phyloP scores from a whole-genome alignment of 1,139 yeast species.

The Blastobotrys illinoisensis region DNA sequence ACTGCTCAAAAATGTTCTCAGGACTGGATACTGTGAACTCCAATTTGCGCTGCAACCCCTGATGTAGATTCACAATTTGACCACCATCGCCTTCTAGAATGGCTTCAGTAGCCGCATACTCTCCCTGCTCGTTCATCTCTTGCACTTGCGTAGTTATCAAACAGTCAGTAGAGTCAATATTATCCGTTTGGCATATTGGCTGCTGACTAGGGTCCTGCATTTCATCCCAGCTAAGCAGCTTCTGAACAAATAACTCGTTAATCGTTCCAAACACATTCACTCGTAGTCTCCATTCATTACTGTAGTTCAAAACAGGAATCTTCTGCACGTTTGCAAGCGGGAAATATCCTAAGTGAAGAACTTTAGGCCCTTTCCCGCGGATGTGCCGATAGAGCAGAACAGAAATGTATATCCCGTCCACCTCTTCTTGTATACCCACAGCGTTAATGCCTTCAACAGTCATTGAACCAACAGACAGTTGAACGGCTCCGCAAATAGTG shows the following conservation, averaged over 20 bases:
- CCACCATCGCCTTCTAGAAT: conserved; percentile 12
- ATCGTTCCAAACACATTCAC: conserved; percentile 19
- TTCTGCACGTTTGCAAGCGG: not conserved
- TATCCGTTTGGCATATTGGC: not conserved
- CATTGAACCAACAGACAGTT: not conserved
- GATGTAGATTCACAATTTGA: conserved; percentile 22
- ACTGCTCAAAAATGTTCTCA: conserved; percentile 13
- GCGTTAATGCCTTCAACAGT: not conserved
- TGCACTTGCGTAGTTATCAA: conserved; percentile 13
- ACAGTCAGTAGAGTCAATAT: not conserved
- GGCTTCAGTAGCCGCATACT: conserved; percentile 22
- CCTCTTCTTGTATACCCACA: not conserved
- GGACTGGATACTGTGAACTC: conserved; percentile 18
- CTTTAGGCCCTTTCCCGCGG: not conserved
- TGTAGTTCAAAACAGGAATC: not conserved
- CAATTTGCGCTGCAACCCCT: conserved; percentile 29
- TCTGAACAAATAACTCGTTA: conserved; percentile 20
- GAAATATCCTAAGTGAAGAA: not conserved
- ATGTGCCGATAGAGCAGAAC: not conserved
- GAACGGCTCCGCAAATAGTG: not conserved
- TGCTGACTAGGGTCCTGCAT: conserved; percentile 25
- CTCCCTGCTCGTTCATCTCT: conserved; percentile 26
- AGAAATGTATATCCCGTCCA: not conserved
- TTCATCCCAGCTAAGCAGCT: conserved; percentile 30
- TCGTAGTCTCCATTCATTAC: not conserved